Conservation (phyloP, 108 stramenopile genomes). For the Pseudonitzschia delicatissima region DNA sequence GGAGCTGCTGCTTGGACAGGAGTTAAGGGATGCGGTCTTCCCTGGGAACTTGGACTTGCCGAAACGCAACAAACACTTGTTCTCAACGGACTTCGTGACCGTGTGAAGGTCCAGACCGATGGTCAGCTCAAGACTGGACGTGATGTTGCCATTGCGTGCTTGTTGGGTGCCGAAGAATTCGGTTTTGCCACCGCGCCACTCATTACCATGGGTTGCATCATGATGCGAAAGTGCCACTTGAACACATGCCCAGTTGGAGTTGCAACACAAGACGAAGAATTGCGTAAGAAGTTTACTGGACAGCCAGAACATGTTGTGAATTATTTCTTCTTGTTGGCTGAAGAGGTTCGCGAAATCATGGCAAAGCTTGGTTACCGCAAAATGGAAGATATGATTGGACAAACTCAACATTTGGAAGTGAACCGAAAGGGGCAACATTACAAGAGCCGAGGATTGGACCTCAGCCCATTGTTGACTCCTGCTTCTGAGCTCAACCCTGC, state of each 20-base stretch:
- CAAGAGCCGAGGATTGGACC: constrained; percentile 94
- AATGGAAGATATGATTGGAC: constrained; percentile 95
- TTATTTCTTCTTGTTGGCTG: constrained; percentile 94
- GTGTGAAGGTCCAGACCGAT: constrained; percentile 91
- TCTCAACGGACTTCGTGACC: constrained; percentile 87
- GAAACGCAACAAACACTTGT: constrained; percentile 95
- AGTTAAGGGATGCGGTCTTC: constrained; percentile 90
- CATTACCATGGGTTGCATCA: constrained; percentile 94
- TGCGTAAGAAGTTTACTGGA: constrained; percentile 92
- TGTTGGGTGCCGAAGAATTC: constrained; percentile 92
- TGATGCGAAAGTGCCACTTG: constrained; percentile 97
- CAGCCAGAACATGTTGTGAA: constrained; percentile 97
- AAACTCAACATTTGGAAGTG: constrained; percentile 90
- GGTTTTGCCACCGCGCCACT: constrained; percentile 93
- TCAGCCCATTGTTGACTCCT: constrained; percentile 89
- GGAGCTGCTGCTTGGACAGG: constrained; percentile 96
- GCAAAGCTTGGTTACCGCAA: constrained; percentile 92
- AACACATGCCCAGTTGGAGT: constrained; percentile 97
- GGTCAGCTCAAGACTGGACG: constrained; percentile 94
- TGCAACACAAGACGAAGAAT: constrained; percentile 96
- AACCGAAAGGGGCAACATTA: constrained; percentile 88
- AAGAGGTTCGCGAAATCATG: constrained; percentile 95
- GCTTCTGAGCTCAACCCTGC: constrained; percentile 90
- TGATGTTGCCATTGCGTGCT: constrained; percentile 91
- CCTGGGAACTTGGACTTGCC: constrained; percentile 95